Evolutionary conservation across 1,139 yeast species (phyloP), one percentile per base, ranked within the genome.

Genomic region (Kurtzmaniella quercitrusa): DNA sequence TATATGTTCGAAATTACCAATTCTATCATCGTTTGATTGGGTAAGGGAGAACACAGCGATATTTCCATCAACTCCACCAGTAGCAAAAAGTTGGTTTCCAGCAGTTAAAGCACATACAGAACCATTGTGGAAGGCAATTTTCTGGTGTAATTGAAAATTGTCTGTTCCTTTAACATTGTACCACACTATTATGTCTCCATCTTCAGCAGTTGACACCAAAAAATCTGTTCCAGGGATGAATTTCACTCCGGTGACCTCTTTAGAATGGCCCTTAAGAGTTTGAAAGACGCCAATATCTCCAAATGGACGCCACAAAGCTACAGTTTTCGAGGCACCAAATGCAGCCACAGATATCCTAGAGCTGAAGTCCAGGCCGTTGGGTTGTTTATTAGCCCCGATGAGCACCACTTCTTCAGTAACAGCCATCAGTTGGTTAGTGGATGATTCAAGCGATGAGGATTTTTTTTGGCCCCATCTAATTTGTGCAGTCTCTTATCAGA

Each of bases 361-460:
- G 50, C 73, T 70, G 56, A 75, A 79, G 55, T 83, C 94, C 9
- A 87, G 77, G 3, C 79, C 82, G 52, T 77, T 79, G 10, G 85
- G 75, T 54, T 85, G 91, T 50, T 79, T 77, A 58, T 89, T 89
- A 27, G 91, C 94, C 7, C 96, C 97, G 14, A 82, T 71, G 52
- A 88, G 82, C 8, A 84, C 69, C 37, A 85, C 86, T 46, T 82
- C 85, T 45, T 68, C 70, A 1, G 41, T 41, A 10, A 51, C 47
- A 25, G 40, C 37, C 40, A 47, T 25, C 9, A n/a, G 21, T 23
- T 31, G 16, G 12, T 27, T 3, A 27, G 12, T 3, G 5, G 12
- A 5, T 10, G 9, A 8, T 15, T 7, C 18, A 11, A 18, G 42
- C 15, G 18, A n/a, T 18, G 15, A 21, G 21, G n/a, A 14, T 18